phyloP scores from a whole-genome alignment of 2,329 filamentous ascomycete genomes.

The Trichoderma sp. region DNA sequence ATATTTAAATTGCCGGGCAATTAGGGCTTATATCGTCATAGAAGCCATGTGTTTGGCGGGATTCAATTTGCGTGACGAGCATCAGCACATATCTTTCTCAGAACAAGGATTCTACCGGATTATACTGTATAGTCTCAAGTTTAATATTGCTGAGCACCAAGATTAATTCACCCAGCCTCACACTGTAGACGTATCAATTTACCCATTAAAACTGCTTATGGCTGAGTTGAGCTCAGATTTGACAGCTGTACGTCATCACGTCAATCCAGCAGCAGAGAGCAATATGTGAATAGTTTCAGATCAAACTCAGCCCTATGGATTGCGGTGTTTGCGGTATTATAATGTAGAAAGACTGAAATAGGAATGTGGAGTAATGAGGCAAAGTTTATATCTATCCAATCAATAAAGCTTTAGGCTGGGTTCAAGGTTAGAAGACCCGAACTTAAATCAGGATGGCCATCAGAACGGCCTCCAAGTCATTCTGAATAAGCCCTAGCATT shows the following conservation, averaged over 20 bases:
- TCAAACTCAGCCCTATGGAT: neutral
- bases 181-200: neutral
- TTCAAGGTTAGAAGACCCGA: neutral
- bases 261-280: neutral
- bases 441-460: too few species aligned
- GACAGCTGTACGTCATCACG: neutral
- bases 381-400: neutral
- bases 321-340: neutral
- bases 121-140: too few species aligned
- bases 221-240: neutral
- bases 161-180: neutral
- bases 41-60: too few species aligned
- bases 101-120: too few species aligned
- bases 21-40: too few species aligned
- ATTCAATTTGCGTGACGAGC: too few species aligned
- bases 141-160: too few species aligned
- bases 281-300: neutral
- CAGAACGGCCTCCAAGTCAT: too few species aligned
- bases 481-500: constrained; percentile 6
- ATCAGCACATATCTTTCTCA: too few species aligned
- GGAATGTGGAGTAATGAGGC: neutral
- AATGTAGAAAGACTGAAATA: neutral
- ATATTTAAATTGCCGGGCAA: too few species aligned
- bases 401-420: neutral
- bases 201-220: neutral